Percentiles rank a stretch among this genome's conserved stretches.
These are phyloP conservation scores for Saccharomyces jurei DNA, from an alignment of 805 yeast genomes.

Conservation along the genomic window DNA sequence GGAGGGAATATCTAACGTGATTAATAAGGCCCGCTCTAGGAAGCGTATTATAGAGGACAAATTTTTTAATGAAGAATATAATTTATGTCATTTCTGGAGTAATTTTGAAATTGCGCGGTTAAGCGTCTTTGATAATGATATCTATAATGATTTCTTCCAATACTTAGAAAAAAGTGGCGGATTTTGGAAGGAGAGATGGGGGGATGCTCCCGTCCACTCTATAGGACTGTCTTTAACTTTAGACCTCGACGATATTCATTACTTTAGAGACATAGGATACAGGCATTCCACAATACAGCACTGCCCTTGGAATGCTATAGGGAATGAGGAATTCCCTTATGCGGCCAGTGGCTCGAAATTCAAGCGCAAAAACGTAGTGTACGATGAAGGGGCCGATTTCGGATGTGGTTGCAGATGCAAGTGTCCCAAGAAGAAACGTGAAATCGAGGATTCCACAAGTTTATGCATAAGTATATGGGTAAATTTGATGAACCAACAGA, in stretches of 20 bases:
- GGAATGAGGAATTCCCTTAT: slow-evolving; percentile 42
- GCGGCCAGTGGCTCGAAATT: slow-evolving; percentile 21
- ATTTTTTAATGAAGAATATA: slow-evolving; percentile 61
- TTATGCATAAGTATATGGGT: slow-evolving; percentile 50
- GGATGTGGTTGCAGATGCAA: slow-evolving; percentile 83
- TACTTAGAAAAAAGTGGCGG: slow-evolving; percentile 70
- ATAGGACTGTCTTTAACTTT: slow-evolving; percentile 74
- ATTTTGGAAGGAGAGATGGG: slow-evolving; percentile 90
- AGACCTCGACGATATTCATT: slow-evolving; percentile 65
- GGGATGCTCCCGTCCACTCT: slow-evolving; percentile 93
- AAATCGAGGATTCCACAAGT: slow-evolving; percentile 48
- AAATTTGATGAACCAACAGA: slow-evolving; percentile 13
- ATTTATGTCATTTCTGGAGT: slow-evolving; percentile 85
- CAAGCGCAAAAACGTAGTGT: slow-evolving; percentile 20
- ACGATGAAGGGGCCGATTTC: slow-evolving; percentile 31
- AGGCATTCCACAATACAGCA: slow-evolving; percentile 73
- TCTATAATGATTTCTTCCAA: slow-evolving; percentile 60
- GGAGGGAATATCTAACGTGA: slow-evolving; percentile 32
- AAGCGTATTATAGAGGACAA: slow-evolving; percentile 40
- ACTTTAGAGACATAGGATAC: slow-evolving; percentile 89
- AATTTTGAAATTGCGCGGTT: slow-evolving; percentile 87
- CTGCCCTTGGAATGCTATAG: slow-evolving; percentile 57
- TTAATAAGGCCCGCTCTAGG: slow-evolving; percentile 32
- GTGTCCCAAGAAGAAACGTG: slow-evolving; percentile 53
- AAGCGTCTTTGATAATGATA: slow-evolving; percentile 58